These are phyloP conservation scores for Asterophora lycoperdoides DNA, from an alignment of 768 basidiomycete species.

Conservation along the genomic window DNA sequence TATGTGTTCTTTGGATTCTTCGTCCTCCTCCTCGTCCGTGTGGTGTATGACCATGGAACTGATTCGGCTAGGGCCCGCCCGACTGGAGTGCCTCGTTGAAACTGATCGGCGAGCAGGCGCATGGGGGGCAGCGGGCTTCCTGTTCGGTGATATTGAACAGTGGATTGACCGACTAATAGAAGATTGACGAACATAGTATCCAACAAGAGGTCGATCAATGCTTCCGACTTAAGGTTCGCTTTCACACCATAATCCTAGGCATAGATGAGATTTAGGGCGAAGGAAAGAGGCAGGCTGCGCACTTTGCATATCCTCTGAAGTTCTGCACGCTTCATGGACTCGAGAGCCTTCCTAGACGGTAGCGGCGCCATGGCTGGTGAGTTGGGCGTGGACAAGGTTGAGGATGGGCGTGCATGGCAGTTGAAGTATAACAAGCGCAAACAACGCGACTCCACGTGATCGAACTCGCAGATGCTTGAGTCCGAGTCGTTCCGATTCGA, in stretches of 20 bases:
- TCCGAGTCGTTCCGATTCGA: not conserved
- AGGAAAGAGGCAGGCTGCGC: slow-evolving; percentile 2
- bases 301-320: slow-evolving; percentile 73
- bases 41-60: slow-evolving; percentile 48
- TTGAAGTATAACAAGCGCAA: slow-evolving; percentile 19
- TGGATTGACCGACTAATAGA: not conserved
- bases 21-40: slow-evolving; percentile 43
- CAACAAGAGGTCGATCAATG: slow-evolving; percentile 69
- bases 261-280: slow-evolving; percentile 13
- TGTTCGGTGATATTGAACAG: not conserved
- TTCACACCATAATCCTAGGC: slow-evolving; percentile 72
- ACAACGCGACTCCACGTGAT: slow-evolving; percentile 24
- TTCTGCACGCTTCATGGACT: slow-evolving; percentile 44
- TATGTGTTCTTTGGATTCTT: slow-evolving; percentile 15
- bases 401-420: slow-evolving; percentile 14
- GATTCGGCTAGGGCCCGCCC: slow-evolving; percentile 35
- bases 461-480: not conserved
- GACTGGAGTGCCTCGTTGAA: slow-evolving; percentile 34
- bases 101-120: slow-evolving; percentile 29
- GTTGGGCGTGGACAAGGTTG: slow-evolving; percentile 13
- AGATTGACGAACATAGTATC: slow-evolving; percentile 43
- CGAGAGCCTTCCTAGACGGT: slow-evolving; percentile 38
- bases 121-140: slow-evolving; percentile 18
- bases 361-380: slow-evolving; percentile 34
- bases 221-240: slow-evolving; percentile 80